A percentile compares a stretch with the other conserved stretches of the same genome.
Evolutionary conservation across 2,329 filamentous ascomycete species (phyloP).

Genomic region (Talaromyces atroroseus): DNA sequence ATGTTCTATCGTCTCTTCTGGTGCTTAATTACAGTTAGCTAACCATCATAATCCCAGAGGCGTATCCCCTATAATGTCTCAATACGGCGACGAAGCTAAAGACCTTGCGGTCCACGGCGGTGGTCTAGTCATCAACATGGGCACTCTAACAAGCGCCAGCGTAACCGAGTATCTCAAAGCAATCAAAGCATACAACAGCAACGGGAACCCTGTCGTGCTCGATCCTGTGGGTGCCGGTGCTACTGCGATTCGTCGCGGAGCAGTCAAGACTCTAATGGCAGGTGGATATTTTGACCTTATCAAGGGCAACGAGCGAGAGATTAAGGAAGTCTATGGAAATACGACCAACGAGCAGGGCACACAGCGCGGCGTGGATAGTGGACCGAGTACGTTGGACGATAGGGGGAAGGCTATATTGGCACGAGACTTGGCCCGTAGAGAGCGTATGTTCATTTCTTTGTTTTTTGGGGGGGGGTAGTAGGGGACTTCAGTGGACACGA

Average conservation of each 20-base stretch:
- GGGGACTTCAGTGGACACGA: too few relatives aligned
- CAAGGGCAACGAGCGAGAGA: slow-evolving; percentile 91
- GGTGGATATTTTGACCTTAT: slow-evolving; percentile 78
- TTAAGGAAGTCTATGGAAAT: slow-evolving; percentile 62
- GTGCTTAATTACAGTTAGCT: neutral
- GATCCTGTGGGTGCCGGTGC: slow-evolving; percentile 91
- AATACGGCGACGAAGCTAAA: slow-evolving; percentile 71
- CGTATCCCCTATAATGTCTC: slow-evolving; percentile 90
- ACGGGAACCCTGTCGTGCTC: slow-evolving; percentile 69
- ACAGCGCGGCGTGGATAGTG: slow-evolving; percentile 82
- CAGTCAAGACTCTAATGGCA: slow-evolving; percentile 65
- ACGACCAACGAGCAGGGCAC: slow-evolving; percentile 42
- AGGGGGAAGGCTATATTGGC: slow-evolving; percentile 60
- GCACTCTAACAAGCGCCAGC: slow-evolving; percentile 73
- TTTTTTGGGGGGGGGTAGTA: too few relatives aligned
- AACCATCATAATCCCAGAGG: slow-evolving; percentile 46
- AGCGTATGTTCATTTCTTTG: slow-evolving; percentile 44
- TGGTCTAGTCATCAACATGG: slow-evolving; percentile 89
- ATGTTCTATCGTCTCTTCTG: slow-evolving; percentile 13
- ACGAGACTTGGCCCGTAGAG: slow-evolving; percentile 58
- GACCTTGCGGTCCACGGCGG: slow-evolving; percentile 75
- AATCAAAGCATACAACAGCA: slow-evolving; percentile 72
- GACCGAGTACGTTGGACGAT: slow-evolving; percentile 48
- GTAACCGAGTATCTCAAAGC: slow-evolving; percentile 67
- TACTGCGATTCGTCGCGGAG: slow-evolving; percentile 64